Base-by-base conservation (phyloP, 176 grass and related monocot genomes). In the Lolium multiflorum region DNA sequence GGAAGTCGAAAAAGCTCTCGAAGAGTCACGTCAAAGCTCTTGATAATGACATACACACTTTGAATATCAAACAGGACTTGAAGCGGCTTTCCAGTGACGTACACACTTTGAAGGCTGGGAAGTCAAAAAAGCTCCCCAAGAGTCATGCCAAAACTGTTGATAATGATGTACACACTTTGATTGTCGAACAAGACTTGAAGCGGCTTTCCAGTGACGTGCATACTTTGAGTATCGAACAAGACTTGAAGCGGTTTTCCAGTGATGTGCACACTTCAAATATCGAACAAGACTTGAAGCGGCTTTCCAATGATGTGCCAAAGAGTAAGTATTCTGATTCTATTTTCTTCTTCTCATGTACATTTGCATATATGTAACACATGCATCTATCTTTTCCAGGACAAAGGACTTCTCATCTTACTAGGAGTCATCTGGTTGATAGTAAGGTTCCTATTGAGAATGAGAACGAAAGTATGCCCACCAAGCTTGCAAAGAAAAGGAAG, bases 401-500 rank as follows among this genome's bases (percentile, higher is more conserved):
- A 72, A 92, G 87, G 79, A 69, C 85, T 58, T 89, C 84, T 82
- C 88, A 54, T 81, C 75, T 50, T 57, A 84, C 87, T 79, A 93
- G 90, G 80, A 98, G 88, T 49, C 50, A 26, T 70, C 70, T 85
- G 57, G 74, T 82, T 87, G 83, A 88, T 85, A 62, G 70, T 24
- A 86, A 77, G 38, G 41, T 65, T 68, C 76, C 69, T 90, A 41
- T 57, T 31, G 81, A 57, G 24, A 63, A 73, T n/a, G 49, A 58
- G 18, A 63, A 73, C 25, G 49, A 58, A 14, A 65, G 26, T 82
- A 24, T 61, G 7, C 50, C 81, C 69, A 70, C 77, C 18, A 90
- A 85, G 48, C 69, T 79, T 28, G 67, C 28, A 17, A 94, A 94
- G 79, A 93, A 91, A 85, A 84, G 78, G 71, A 98, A 91, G 71